These are phyloP conservation scores for Ceratocystis destructans DNA, from an alignment of 2,329 filamentous ascomycete genomes.

Conservation along the genomic window DNA sequence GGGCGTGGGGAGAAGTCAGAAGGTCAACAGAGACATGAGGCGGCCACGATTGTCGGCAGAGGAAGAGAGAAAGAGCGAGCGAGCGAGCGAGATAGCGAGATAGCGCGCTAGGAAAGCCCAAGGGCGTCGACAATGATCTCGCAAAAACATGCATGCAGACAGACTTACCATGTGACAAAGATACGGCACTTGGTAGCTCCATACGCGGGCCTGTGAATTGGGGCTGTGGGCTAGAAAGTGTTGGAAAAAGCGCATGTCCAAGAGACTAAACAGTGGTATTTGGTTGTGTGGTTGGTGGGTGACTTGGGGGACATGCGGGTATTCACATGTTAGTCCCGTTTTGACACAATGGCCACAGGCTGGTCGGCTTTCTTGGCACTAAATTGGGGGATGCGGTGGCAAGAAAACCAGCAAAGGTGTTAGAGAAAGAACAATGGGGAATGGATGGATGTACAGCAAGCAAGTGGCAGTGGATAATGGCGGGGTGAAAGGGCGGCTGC, in stretches of 20 bases:
- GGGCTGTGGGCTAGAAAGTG: slow-evolving; percentile 46
- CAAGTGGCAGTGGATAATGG: background rate
- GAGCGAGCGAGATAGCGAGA: background rate
- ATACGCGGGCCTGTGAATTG: slow-evolving; percentile 47
- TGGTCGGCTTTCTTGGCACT: slow-evolving; percentile 54
- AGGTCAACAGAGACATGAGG: background rate
- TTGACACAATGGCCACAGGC: slow-evolving; percentile 50
- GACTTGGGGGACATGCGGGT: slow-evolving; percentile 39
- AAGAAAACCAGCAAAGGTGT: background rate
- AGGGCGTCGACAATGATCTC: background rate
- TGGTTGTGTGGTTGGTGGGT: slow-evolving; percentile 43
- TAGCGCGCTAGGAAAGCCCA: background rate
- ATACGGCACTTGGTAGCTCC: slow-evolving; percentile 53
- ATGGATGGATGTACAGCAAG: background rate
- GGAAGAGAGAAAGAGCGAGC: background rate
- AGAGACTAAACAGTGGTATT: slow-evolving; percentile 44
- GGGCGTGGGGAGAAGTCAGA: slow-evolving; percentile 12
- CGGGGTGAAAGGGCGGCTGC: background rate
- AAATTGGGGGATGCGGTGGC: background rate
- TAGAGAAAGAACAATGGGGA: background rate
- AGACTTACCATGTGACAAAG: slow-evolving; percentile 50
- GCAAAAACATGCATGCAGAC: no score
- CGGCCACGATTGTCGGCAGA: background rate
- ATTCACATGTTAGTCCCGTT: slow-evolving; percentile 48
- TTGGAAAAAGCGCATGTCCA: slow-evolving; percentile 57